Evolutionary conservation across 1,284 basidiomycete genomes (phyloP).

Genomic region (Puccinia polysora): DNA sequence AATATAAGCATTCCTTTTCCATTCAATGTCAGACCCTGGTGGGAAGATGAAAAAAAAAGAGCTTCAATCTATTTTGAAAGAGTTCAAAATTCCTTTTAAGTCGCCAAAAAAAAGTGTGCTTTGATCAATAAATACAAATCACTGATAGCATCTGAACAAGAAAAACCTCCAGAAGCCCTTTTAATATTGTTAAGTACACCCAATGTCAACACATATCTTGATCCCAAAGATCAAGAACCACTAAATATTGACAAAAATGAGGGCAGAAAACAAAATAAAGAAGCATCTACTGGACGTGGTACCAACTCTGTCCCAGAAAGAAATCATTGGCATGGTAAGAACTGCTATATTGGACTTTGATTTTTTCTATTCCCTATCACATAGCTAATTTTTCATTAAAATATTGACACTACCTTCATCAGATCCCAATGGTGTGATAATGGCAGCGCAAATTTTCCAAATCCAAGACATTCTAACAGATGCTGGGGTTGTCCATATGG

Average conservation of each 20-base stretch:
- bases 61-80: background rate
- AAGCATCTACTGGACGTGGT: background rate
- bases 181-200: background rate
- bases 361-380: background rate
- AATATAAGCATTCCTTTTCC: no score
- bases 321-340: background rate
- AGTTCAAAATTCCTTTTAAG: background rate
- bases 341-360: background rate
- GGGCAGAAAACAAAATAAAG: background rate
- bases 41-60: background rate
- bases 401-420: background rate
- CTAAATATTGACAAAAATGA: background rate
- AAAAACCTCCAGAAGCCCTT: background rate
- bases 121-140: background rate
- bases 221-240: background rate
- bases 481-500: background rate
- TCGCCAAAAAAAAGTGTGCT: background rate
- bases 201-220: background rate
- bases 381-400: background rate
- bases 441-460: background rate
- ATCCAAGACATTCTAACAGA: background rate
- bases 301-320: background rate
- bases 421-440: constrained; percentile 7
- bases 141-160: background rate
- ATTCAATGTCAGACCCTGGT: constrained; percentile 5